Base-by-base conservation (phyloP, 441 rosid species). In the Croton laevigatus region DNA sequence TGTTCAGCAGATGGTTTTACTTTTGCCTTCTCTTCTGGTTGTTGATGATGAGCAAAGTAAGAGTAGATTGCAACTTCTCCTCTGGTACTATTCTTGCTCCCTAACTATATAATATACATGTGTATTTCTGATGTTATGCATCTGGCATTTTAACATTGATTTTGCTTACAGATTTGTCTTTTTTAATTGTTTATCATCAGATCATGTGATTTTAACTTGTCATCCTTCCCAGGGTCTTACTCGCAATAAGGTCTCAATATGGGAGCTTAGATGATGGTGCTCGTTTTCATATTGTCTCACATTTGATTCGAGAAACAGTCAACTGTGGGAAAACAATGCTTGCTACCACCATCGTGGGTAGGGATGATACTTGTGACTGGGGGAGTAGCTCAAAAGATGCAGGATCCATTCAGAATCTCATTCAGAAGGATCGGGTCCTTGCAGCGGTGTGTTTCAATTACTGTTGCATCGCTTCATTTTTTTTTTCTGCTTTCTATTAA, bases 21-120 rank as follows among this genome's bases (percentile, higher is more conserved):
- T 96, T 76, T 85, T 93, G 81, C 98, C 97, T 76, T 86, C 86
- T 76, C 79, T 90, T 81, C 79, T 93, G 74, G 84, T 84, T 70
- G 77, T 83, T 36, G 99, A 96, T 62, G 99, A 96, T 83, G 99
- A 96, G 80, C 97, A 89, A 78, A 88, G 91, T 85, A 96, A 90
- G 87, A 85, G 86, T 72, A 86, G 97, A 75, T 82, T 96, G 88
- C 99, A 93, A 82, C 87, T 93, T 80, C 88, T 93, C 81, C 87
- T 96, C 82, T 88, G 99, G 92, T 91, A 84, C 62, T 36, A 51
- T 49, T 68, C 81, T 65, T 74, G 57, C 59, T 23, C 38, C 71
- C 48, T 61, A 46, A 45, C 48, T 67, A 38, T 48, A 14, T 57
- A 40, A 52, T 34, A 9, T 53, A 34, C 58, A 65, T 68, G n/a